phyloP scores from a whole-genome alignment of 202 grass and related monocot genomes.

The Bolboschoenoplectus hybrid region DNA sequence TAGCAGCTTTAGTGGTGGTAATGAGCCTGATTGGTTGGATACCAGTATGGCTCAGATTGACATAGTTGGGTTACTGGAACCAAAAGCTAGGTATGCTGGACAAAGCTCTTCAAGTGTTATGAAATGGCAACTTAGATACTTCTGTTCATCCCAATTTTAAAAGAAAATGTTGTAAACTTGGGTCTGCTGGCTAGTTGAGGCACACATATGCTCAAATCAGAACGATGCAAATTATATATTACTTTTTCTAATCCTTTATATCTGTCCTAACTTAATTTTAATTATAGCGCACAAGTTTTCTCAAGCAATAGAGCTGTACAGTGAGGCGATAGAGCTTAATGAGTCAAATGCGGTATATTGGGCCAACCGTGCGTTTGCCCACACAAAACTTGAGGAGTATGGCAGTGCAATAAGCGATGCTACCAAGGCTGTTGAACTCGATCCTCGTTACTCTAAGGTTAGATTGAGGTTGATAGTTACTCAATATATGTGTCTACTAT shows the following conservation, averaged over 20 bases:
- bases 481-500: conserved; percentile 8
- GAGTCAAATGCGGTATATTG: conserved; percentile 82
- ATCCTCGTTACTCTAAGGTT: conserved; percentile 88
- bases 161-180: not conserved
- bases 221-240: conserved; percentile 7
- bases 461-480: conserved; percentile 1
- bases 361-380: conserved; percentile 95
- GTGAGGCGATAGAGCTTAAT: conserved; percentile 85
- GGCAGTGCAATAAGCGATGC: conserved; percentile 90
- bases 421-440: conserved; percentile 84
- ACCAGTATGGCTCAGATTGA: conserved; percentile 8
- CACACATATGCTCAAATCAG: not conserved
- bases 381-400: conserved; percentile 90
- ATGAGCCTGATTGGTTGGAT: not conserved
- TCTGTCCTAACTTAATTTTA: conserved; percentile 38
- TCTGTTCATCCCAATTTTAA: not conserved
- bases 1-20: not conserved
- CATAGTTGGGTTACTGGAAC: not conserved
- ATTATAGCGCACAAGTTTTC: conserved; percentile 84
- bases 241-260: not conserved
- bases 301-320: conserved; percentile 84
- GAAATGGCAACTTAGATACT: not conserved
- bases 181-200: conserved; percentile 5
- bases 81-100: not conserved
- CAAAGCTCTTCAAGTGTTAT: not conserved